Evolutionary conservation across 73 alveolate species (phyloP).

Genomic region (Blepharisma stoltei): DNA sequence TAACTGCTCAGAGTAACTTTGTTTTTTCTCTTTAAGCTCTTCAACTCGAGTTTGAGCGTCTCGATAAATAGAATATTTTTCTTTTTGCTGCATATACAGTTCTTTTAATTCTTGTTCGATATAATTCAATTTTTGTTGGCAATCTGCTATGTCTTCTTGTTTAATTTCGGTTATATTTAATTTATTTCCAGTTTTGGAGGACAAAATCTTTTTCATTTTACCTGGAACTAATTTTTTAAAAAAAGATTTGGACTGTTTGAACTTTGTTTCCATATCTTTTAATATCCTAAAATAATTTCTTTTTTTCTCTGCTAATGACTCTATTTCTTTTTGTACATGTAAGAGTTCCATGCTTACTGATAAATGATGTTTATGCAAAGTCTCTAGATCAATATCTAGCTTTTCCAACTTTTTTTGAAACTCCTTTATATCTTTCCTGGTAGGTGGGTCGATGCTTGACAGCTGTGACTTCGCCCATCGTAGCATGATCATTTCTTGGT

Average conservation of each 20-base stretch:
- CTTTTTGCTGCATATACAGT: background rate
- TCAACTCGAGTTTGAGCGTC: background rate
- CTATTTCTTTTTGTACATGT: background rate
- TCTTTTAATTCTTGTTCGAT: background rate
- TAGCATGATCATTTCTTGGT: background rate
- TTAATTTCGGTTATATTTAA: background rate
- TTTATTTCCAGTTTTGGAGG: background rate
- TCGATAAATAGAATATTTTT: conserved; percentile 1
- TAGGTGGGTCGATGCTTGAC: background rate
- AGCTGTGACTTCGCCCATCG: conserved; percentile 18
- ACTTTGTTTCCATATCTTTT: conserved; percentile 6
- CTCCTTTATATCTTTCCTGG: conserved; percentile 8
- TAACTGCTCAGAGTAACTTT: conserved; percentile 16
- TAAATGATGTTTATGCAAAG: background rate
- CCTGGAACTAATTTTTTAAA: background rate
- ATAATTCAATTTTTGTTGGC: background rate
- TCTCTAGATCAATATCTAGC: conserved; percentile 9
- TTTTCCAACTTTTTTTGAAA: conserved; percentile 7
- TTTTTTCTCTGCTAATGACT: background rate
- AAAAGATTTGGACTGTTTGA: background rate
- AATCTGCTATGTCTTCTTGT: background rate
- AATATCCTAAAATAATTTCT: background rate
- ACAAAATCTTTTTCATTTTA: background rate
- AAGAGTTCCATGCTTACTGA: background rate
- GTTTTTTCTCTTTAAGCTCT: conserved; percentile 5